phyloP scores from a whole-genome alignment of 1,284 basidiomycete species.

The Mycena sp. region DNA sequence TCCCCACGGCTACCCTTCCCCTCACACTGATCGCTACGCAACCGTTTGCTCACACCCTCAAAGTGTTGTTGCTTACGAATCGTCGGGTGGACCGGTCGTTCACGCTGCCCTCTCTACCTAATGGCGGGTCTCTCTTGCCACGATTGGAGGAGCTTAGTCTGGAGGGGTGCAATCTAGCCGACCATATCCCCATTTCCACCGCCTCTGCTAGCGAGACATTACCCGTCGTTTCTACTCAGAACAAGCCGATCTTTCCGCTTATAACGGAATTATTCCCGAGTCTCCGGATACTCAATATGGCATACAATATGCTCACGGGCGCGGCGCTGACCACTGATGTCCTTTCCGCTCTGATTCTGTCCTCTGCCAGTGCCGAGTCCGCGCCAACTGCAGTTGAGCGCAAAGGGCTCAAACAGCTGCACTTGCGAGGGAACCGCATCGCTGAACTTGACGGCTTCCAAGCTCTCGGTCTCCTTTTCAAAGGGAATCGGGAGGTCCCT shows the following conservation, averaged over 20 bases:
- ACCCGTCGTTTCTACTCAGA: constrained; percentile 1
- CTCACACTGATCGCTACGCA: constrained; percentile 66
- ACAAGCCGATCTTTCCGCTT: constrained; percentile 57
- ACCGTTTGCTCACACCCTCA: constrained; percentile 67
- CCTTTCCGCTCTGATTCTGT: constrained; percentile 60
- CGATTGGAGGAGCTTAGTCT: constrained; percentile 74
- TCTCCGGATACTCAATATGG: constrained; percentile 71
- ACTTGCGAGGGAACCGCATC: constrained; percentile 73
- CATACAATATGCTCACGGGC: constrained; percentile 74
- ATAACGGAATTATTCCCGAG: constrained; percentile 74
- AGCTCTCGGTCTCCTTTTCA: constrained; percentile 66
- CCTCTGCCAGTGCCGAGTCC: constrained; percentile 36
- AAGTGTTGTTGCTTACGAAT: constrained; percentile 68
- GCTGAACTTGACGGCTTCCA: constrained; percentile 69
- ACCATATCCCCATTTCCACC: constrained; percentile 58
- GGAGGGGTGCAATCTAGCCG: constrained; percentile 73
- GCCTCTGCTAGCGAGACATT: constrained; percentile 51
- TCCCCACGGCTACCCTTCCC: constrained; percentile 76
- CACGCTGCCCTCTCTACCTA: constrained; percentile 54
- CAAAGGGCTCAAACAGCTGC: constrained; percentile 69
- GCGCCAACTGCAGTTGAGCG: constrained; percentile 34
- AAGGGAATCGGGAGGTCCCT: constrained; percentile 65
- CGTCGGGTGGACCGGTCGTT: constrained; percentile 73
- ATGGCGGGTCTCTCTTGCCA: constrained; percentile 59
- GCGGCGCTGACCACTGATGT: constrained; percentile 56